These are phyloP conservation scores for Alloteropsis semialata DNA, from an alignment of 176 grass and related monocot species.

Conservation along the genomic window DNA sequence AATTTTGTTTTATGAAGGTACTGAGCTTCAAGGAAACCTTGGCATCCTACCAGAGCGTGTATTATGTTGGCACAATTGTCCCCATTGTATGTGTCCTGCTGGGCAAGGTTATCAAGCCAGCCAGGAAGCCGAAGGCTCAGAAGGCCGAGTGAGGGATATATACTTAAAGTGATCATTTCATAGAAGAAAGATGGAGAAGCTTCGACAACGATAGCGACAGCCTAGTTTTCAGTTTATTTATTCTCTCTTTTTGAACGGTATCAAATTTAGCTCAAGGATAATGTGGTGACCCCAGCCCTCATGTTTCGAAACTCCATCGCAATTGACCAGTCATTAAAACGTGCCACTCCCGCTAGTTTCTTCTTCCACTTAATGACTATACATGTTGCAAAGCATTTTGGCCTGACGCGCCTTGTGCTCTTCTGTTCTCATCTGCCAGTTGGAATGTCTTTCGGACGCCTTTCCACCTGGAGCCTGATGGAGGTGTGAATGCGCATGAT, in stretches of 20 bases:
- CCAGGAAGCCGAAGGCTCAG: conserved; percentile 64
- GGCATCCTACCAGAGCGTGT: conserved; percentile 77
- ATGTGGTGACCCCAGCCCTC: background rate
- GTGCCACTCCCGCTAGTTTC: conserved; percentile 3
- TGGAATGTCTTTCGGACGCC: background rate
- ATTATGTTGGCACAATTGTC: conserved; percentile 84
- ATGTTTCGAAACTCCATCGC: background rate
- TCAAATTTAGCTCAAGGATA: conserved; percentile 21
- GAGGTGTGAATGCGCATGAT: conserved; percentile 9
- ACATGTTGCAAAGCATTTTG: conserved; percentile 13
- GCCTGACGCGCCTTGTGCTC: background rate
- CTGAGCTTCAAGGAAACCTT: conserved; percentile 92
- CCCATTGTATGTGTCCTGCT: conserved; percentile 65
- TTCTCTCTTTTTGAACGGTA: conserved; percentile 3
- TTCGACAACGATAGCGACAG: background rate
- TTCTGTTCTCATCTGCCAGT: background rate
- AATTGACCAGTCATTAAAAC: conserved; percentile 28
- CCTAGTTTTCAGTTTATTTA: conserved; percentile 40
- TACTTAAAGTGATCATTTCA: background rate
- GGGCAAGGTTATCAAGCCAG: conserved; percentile 79
- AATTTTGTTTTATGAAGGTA: conserved; percentile 48
- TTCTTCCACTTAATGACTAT: conserved; percentile 14
- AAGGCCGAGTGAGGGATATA: conserved; percentile 61
- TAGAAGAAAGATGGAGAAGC: conserved; percentile 20
- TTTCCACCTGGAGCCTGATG: conserved; percentile 6